Conservation (phyloP, 345 rosid genomes). For the Gossypium arboreum region DNA sequence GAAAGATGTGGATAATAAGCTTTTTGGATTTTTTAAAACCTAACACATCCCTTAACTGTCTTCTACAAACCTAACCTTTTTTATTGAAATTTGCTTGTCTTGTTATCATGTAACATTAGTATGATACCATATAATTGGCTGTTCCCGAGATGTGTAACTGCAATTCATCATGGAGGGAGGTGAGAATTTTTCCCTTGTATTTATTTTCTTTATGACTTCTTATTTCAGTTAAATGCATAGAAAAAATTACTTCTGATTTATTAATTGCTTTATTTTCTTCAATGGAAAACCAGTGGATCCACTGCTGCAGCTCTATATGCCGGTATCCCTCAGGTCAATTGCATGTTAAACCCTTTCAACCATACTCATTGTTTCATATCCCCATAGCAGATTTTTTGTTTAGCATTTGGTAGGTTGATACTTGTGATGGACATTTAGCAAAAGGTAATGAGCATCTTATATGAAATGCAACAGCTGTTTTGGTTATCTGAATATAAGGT, state of each 20-base stretch:
- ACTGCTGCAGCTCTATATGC: constrained; percentile 80
- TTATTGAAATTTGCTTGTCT: constrained; percentile 15
- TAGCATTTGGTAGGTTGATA: neutral
- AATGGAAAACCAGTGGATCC: constrained; percentile 55
- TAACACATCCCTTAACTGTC: neutral
- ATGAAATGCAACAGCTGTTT: neutral
- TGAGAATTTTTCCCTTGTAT: constrained; percentile 16
- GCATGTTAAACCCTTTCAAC: neutral
- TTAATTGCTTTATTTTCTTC: constrained; percentile 10
- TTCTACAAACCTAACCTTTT: neutral
- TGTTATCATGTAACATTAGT: constrained; percentile 34
- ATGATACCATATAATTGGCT: constrained; percentile 68
- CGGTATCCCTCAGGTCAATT: constrained; percentile 79
- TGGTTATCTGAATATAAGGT: neutral
- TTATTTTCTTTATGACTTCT: neutral
- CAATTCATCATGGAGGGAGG: constrained; percentile 97
- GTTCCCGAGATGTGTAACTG: constrained; percentile 63
- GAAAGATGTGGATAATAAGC: neutral
- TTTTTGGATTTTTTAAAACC: neutral
- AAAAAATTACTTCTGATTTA: constrained; percentile 13
- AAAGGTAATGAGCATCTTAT: neutral
- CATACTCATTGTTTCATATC: constrained; percentile 13
- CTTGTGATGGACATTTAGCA: neutral
- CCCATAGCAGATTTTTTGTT: neutral
- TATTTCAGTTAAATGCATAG: constrained; percentile 12